These are phyloP conservation scores for Irpex rosettiformis DNA, from an alignment of 1,284 basidiomycete species.

Conservation along the genomic window DNA sequence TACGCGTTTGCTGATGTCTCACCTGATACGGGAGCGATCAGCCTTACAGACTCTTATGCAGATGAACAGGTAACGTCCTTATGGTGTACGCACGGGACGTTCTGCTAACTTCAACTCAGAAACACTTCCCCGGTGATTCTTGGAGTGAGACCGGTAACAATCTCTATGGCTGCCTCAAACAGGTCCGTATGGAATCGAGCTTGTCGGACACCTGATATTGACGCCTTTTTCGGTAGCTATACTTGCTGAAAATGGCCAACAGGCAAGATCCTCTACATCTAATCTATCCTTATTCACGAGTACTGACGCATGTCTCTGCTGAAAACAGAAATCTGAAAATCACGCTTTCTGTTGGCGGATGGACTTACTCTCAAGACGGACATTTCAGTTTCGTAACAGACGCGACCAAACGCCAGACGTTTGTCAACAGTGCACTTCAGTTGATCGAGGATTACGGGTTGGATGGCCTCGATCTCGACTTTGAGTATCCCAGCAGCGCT, in stretches of 20 bases:
- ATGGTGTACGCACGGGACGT: too few relatives aligned
- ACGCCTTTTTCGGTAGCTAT: conserved; percentile 30
- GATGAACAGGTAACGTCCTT: conserved; percentile 66
- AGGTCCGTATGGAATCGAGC: conserved; percentile 40
- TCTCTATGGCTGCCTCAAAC: conserved; percentile 86
- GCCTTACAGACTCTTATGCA: conserved; percentile 77
- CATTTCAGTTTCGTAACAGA: conserved; percentile 64
- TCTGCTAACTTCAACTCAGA: conserved; percentile 35
- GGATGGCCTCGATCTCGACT: conserved; percentile 80
- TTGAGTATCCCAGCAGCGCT: conserved; percentile 54
- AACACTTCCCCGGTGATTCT: conserved; percentile 62
- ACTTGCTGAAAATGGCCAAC: conserved; percentile 71
- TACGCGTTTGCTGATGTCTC: conserved; percentile 86
- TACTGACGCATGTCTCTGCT: neutral
- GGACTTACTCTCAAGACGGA: conserved; percentile 65
- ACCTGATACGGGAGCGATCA: conserved; percentile 60
- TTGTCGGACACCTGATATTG: neutral
- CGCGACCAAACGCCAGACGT: conserved; percentile 55
- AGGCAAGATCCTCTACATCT: conserved; percentile 29
- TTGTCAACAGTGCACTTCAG: conserved; percentile 69
- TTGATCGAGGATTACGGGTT: conserved; percentile 86
- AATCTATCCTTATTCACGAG: neutral
- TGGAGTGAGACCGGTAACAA: conserved; percentile 69
- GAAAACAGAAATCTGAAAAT: conserved; percentile 66
- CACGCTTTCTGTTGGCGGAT: conserved; percentile 74